Percentiles rank a stretch among this genome's conserved stretches.
Evolutionary conservation across 176 grass and related monocot genomes (phyloP).

Genomic region (Themeda triandra): DNA sequence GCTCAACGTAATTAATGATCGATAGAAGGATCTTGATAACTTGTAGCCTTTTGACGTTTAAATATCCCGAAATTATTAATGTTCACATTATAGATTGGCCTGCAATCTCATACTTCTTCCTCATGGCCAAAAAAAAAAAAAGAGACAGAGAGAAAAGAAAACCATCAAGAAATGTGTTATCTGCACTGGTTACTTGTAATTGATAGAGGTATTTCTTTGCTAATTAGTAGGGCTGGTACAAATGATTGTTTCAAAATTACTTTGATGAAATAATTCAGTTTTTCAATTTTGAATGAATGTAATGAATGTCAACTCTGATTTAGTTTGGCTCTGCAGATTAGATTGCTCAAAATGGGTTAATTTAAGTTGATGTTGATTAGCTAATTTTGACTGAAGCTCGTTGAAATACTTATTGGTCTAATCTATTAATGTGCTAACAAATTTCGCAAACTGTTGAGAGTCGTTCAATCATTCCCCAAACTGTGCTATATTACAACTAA

Average conservation of each 20-base stretch:
- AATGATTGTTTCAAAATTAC: neutral
- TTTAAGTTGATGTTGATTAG: neutral
- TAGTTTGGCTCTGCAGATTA: neutral
- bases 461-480: neutral
- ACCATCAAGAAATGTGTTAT: neutral
- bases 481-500: slow-evolving; percentile 1
- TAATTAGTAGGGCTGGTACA: neutral
- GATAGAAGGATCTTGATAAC: neutral
- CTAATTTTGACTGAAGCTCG: neutral
- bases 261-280: neutral
- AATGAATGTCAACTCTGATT: neutral
- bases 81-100: neutral
- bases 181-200: neutral
- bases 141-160: too few species aligned
- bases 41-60: neutral
- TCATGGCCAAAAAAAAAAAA: neutral
- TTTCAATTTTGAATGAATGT: neutral
- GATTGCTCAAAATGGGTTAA: neutral
- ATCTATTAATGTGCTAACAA: neutral
- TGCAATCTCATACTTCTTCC: neutral
- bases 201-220: neutral
- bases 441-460: neutral
- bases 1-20: neutral
- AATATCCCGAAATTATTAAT: neutral
- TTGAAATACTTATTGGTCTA: neutral